Evolutionary conservation across 495 filamentous ascomycete genomes (phyloP).

Genomic region (Chaetomidium leptoderma): DNA sequence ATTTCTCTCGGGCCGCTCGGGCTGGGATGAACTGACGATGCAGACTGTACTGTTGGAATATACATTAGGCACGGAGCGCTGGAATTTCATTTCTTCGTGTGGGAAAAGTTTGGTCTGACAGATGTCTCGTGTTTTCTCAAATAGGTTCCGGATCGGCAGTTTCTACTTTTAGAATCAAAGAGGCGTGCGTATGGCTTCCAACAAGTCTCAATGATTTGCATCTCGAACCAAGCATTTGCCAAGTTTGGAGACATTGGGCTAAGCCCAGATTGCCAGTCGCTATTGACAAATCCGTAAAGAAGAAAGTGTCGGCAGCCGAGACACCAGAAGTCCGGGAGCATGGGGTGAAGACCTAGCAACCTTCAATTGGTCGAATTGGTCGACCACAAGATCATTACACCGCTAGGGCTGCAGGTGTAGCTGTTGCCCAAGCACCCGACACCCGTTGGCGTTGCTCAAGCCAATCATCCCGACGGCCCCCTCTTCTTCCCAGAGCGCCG

Average conservation of each 20-base stretch:
- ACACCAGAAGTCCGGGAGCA: background rate
- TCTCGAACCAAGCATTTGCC: background rate
- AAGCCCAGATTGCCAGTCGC: background rate
- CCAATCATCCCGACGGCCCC: background rate
- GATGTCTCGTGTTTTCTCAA: background rate
- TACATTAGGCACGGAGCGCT: background rate
- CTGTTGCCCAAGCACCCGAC: background rate
- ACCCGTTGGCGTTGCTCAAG: background rate
- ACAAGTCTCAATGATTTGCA: background rate
- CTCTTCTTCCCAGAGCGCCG: conserved; percentile 6
- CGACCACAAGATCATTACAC: background rate
- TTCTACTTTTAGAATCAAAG: conserved; percentile 1
- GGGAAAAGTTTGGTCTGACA: background rate
- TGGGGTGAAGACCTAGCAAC: background rate
- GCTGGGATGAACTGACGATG: background rate
- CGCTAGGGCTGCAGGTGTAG: background rate
- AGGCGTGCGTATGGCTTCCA: background rate
- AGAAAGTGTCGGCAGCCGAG: background rate
- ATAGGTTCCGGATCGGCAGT: background rate
- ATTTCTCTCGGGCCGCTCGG: background rate
- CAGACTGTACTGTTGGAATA: background rate
- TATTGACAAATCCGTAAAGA: background rate
- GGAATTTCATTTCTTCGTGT: background rate
- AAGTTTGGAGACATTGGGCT: too few relatives aligned
- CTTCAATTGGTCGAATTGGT: conserved; percentile 5